Conservation (phyloP, 352 stramenopile genomes). For the Pythium folliculosum region DNA sequence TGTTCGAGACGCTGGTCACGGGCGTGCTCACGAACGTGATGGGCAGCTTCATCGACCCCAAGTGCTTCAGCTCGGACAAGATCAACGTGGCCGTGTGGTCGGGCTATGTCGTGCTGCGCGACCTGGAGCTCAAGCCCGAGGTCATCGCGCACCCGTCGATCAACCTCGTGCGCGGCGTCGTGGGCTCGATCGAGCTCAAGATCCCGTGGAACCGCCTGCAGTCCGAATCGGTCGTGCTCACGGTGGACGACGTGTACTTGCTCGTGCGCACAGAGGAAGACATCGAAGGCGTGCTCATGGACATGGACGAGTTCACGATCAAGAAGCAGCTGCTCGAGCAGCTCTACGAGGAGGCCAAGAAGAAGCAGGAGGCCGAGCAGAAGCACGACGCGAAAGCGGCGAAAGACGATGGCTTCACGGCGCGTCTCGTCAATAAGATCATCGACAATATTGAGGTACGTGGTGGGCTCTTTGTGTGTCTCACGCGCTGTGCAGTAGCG, state of each 20-base stretch:
- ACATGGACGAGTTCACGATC: slow-evolving; percentile 78
- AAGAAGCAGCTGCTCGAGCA: slow-evolving; percentile 87
- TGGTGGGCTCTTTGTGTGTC: neutral
- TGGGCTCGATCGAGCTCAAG: slow-evolving; percentile 88
- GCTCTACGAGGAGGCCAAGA: slow-evolving; percentile 71
- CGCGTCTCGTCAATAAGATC: slow-evolving; percentile 86
- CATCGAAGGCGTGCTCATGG: slow-evolving; percentile 70
- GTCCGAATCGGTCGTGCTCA: slow-evolving; percentile 86
- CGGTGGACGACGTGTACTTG: slow-evolving; percentile 86
- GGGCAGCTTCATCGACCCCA: slow-evolving; percentile 85
- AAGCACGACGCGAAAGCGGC: slow-evolving; percentile 21
- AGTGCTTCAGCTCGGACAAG: slow-evolving; percentile 89
- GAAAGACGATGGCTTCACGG: slow-evolving; percentile 70
- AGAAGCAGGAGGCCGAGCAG: slow-evolving; percentile 48
- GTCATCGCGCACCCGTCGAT: slow-evolving; percentile 66
- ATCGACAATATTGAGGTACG: slow-evolving; percentile 86
- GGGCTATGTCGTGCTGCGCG: slow-evolving; percentile 81
- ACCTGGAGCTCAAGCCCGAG: slow-evolving; percentile 81
- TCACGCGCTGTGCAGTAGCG: neutral
- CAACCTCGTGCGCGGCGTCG: slow-evolving; percentile 72
- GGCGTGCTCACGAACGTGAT: slow-evolving; percentile 83
- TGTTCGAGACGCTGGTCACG: slow-evolving; percentile 90
- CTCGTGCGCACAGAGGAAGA: slow-evolving; percentile 80
- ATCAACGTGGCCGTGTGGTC: slow-evolving; percentile 89
- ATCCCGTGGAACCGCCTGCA: slow-evolving; percentile 90